Conservation (phyloP, 1,284 basidiomycete species). For the Microbotryum saponariae region DNA sequence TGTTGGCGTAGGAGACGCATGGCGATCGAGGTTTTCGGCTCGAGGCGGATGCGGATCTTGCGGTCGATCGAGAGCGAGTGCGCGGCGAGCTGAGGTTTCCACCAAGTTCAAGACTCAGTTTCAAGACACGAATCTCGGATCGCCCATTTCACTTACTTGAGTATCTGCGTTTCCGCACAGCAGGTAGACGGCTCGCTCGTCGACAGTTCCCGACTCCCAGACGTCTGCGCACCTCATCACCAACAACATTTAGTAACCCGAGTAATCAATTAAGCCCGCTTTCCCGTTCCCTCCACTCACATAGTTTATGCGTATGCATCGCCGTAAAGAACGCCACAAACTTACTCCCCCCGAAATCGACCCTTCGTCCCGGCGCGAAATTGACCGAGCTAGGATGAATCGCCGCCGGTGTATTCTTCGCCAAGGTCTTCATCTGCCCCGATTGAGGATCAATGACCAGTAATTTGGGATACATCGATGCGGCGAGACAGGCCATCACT, state of each 20-base stretch:
- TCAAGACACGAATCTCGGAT: not conserved
- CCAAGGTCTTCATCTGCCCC: slow-evolving; percentile 66
- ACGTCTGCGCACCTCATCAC: slow-evolving; percentile 47
- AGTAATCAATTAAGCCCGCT: not conserved
- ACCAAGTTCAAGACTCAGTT: slow-evolving; percentile 4
- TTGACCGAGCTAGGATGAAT: slow-evolving; percentile 93
- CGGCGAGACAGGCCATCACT: slow-evolving; percentile 72
- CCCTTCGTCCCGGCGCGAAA: slow-evolving; percentile 53
- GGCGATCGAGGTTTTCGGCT: slow-evolving; percentile 67
- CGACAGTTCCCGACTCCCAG: slow-evolving; percentile 90
- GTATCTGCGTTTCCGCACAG: slow-evolving; percentile 89
- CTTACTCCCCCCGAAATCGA: slow-evolving; percentile 60
- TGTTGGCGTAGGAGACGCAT: slow-evolving; percentile 70
- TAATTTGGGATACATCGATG: slow-evolving; percentile 89
- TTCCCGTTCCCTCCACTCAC: slow-evolving; percentile 19
- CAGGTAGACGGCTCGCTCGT: slow-evolving; percentile 72
- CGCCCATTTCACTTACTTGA: slow-evolving; percentile 44
- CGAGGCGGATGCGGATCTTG: slow-evolving; percentile 66
- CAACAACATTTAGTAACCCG: too few relatives aligned
- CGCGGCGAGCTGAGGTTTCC: slow-evolving; percentile 54
- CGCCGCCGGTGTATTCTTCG: slow-evolving; percentile 73
- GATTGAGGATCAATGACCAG: slow-evolving; percentile 57
- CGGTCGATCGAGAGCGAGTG: slow-evolving; percentile 72
- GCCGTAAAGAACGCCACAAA: slow-evolving; percentile 82
- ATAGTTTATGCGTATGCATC: slow-evolving; percentile 86